Base-by-base conservation (phyloP, 768 basidiomycete species). In the Dioszegia hungarica region DNA sequence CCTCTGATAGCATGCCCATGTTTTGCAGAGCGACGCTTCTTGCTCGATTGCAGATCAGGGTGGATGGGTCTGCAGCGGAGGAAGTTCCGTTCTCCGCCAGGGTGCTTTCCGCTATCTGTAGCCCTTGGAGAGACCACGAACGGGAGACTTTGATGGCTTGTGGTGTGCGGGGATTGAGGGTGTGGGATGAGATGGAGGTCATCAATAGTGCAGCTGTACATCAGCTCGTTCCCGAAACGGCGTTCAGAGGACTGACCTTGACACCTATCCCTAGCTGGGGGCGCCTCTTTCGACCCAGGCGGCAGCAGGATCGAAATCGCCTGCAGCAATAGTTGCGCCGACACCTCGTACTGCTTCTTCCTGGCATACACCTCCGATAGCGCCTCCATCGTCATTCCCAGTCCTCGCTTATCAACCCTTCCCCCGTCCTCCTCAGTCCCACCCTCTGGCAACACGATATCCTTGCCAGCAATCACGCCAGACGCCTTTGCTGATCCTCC, bases 341-440 rank as follows among this genome's bases (percentile, higher is more conserved):
- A 64, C 12, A 68, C 20, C 11, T 70, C 69, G 44, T 64, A 62
- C 28, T 68, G 54, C 20, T 70, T 68, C 41, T 68, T 66, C 29
- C 62, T 54, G 2, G 70, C 73, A 56, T 73, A 74, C 1, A 76
- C 66, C 38, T 76, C 75, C 15, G 73, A 66, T 15, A 76, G 54
- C 3, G 61, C 54, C 59, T 74, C 71, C 75, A 76, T 74, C 24
- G 71, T 73, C 57, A 74, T 68, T 8, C 71, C 75, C 54, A 76
- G 56, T 10, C 71, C 71, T 15, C 68, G 53, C 51, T 62, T 64
- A 39, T 72, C 67, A 22, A 76, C 65, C 34, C 61, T 55, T 22
- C 70, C 71, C 19, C 62, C 49, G 8, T 54, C 43, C 2, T 31
- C 51, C 4, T 47, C 55, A 11, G 38, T 31, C 22, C 19, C 9